Evolutionary conservation across 768 basidiomycete species (phyloP), one percentile per base, ranked within the genome.

Genomic region (Phaeolepiota aurea): DNA sequence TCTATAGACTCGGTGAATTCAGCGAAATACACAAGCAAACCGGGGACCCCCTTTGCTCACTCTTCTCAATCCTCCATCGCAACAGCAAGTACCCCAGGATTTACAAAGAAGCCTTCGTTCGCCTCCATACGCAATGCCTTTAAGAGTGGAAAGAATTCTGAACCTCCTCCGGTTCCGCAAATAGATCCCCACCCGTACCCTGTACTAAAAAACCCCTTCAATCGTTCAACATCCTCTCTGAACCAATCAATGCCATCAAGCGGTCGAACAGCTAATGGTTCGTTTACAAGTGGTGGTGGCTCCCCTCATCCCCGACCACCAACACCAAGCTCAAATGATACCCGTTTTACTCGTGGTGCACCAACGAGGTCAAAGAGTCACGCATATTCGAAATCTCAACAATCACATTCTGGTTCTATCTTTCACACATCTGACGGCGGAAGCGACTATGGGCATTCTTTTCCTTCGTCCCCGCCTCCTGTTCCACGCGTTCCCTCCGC

Each of bases 41-140:
- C 63, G 30, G 60, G 61, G 37, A 66, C 74, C 22, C 72, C 82
- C 4, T 84, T 81, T 51, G 76, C 72, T 3, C 85, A 88, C 57
- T 76, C 79, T 13, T 65, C 87, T 3, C 79, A 83, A 48, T 76
- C 83, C 3, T 88, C 85, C 3, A 69, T 87, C 31, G 72, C 76
- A 20, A 72, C 72, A 0, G 67, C 76, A 1, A 59, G 61, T 30
- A 59, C 76, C 16, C 14, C 28, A n/a, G 67, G 77, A 1, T 84
- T 87, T 53, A 65, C 76, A 32, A 87, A 87, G 65, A 91, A 91
- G 51, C 59, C 83, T 2, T 90, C 87, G 0, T 89, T 91, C 44
- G 87, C 87, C 2, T 89, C 86, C 12, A 77, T 91, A 44, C 79
- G 86, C 30, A 88, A 88, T 54, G 87, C 87, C 3, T 89, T 91